Conservation (phyloP, 148 eudicot species). For the Fagopyrum esculentum region DNA sequence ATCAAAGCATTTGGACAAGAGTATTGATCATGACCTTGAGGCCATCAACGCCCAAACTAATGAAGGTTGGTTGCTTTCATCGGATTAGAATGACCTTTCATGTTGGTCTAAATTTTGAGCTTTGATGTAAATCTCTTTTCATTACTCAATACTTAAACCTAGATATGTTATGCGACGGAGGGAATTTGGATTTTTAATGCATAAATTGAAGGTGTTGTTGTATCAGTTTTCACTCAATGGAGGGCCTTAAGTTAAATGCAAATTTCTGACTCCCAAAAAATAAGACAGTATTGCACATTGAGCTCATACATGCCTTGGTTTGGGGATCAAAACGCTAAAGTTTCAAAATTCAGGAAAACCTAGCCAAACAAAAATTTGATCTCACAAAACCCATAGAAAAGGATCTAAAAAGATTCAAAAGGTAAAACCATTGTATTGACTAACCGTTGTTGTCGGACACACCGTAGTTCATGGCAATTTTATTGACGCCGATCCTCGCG, state of each 20-base stretch:
- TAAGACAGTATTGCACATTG: not conserved
- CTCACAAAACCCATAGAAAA: no score
- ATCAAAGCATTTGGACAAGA: slow-evolving; percentile 85
- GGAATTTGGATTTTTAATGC: no score
- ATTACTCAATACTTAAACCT: not conserved
- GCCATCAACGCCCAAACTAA: slow-evolving; percentile 95
- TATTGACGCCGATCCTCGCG: no score
- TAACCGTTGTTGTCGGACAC: no score
- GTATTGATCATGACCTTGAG: slow-evolving; percentile 84
- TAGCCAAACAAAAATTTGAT: no score
- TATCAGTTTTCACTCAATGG: not conserved
- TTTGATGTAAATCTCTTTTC: not conserved
- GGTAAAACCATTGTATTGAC: no score
- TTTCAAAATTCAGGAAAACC: no score
- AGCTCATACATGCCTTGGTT: not conserved
- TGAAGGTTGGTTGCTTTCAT: slow-evolving; percentile 70
- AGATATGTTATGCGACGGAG: no score
- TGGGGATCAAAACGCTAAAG: not conserved
- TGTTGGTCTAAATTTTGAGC: not conserved
- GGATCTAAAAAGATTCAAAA: no score
- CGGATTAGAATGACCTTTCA: slow-evolving; percentile 6
- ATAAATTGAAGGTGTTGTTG: no score
- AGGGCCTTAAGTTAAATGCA: not conserved
- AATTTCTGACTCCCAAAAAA: not conserved
- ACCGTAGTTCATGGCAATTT: no score